Conservation (phyloP, 768 basidiomycete genomes). For the Mycena alexandri region DNA sequence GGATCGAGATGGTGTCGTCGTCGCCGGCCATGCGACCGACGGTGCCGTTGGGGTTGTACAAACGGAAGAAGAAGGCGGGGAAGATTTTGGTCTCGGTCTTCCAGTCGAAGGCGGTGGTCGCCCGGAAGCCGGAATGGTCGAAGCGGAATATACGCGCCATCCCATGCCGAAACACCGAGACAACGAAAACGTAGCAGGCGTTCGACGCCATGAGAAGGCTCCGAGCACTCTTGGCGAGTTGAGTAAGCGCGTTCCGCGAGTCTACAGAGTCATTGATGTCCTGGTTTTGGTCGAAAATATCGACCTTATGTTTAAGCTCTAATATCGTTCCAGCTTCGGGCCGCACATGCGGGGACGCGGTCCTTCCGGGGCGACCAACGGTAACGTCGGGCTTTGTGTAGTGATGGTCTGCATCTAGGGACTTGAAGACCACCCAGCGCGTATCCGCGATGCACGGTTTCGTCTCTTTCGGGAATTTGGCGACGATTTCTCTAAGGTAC, state of each 20-base stretch:
- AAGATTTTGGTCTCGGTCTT: not conserved
- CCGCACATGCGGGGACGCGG: not conserved
- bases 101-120: constrained; percentile 24
- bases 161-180: constrained; percentile 1
- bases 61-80: constrained; percentile 28
- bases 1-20: constrained; percentile 25
- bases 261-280: not conserved
- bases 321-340: constrained; percentile 5
- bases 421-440: not conserved
- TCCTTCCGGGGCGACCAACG: constrained; percentile 7
- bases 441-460: constrained; percentile 18
- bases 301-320: constrained; percentile 13
- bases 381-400: constrained; percentile 21
- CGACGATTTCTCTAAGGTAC: constrained; percentile 4
- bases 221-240: constrained; percentile 23
- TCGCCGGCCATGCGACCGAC: constrained; percentile 14
- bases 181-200: constrained; percentile 22
- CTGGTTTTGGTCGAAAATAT: constrained; percentile 2
- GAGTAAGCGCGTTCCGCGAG: not conserved
- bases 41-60: constrained; percentile 15
- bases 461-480: not conserved
- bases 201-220: constrained; percentile 22
- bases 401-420: constrained; percentile 2
- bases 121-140: constrained; percentile 22
- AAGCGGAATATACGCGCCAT: constrained; percentile 28